These are phyloP conservation scores for Coprinopsis strossmayeri DNA, from an alignment of 768 basidiomycete species.

Conservation along the genomic window DNA sequence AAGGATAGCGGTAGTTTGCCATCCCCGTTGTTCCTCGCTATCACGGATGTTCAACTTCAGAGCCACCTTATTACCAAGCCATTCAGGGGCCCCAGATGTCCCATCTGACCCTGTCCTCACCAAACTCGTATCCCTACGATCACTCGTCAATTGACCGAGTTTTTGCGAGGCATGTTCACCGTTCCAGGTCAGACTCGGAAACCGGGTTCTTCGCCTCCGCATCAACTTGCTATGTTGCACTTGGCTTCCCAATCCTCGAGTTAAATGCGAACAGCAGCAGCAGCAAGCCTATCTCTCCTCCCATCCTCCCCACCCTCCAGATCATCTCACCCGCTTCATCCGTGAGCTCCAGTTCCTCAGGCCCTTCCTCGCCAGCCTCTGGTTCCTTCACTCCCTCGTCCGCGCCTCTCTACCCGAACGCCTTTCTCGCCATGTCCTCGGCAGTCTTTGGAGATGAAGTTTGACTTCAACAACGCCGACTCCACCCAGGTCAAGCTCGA, in stretches of 20 bases:
- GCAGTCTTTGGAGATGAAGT: constrained; percentile 14
- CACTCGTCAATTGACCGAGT: constrained; percentile 49
- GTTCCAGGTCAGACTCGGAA: constrained; percentile 19
- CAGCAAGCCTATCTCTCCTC: constrained; percentile 23
- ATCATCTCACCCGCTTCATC: constrained; percentile 48
- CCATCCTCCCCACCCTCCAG: constrained; percentile 43
- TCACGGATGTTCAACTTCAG: constrained; percentile 38
- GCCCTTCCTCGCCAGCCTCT: constrained; percentile 44
- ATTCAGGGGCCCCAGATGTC: constrained; percentile 66
- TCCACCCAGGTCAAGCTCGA: constrained; percentile 29
- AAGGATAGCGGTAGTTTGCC: no score
- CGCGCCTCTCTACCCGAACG: constrained; percentile 19
- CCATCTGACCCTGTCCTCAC: constrained; percentile 48
- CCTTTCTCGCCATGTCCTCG: constrained; percentile 19
- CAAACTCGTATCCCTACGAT: constrained; percentile 58
- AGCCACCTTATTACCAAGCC: constrained; percentile 58
- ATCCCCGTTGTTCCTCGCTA: constrained; percentile 28
- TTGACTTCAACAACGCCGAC: constrained; percentile 15
- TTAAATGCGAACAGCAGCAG: constrained; percentile 3
- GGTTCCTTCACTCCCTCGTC: constrained; percentile 45
- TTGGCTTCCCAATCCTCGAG: neutral
- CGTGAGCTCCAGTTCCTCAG: constrained; percentile 37
- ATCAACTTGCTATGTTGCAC: constrained; percentile 35
- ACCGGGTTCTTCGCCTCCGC: constrained; percentile 22
- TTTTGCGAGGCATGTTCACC: constrained; percentile 43